These are phyloP conservation scores for Penstemon newberryi DNA, from an alignment of 257 asterid species.

Conservation along the genomic window DNA sequence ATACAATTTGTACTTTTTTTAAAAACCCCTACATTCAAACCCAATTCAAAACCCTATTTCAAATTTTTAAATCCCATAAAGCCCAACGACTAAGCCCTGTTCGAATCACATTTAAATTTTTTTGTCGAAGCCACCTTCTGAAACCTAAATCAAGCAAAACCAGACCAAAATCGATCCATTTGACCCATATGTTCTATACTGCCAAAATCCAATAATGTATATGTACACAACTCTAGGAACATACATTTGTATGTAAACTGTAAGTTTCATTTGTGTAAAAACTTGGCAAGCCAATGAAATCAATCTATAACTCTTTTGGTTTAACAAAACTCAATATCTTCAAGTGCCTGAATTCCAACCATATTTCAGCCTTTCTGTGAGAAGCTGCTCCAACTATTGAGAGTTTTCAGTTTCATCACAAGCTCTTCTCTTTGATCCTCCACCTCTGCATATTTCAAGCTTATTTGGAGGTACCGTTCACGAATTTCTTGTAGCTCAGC, in stretches of 20 bases:
- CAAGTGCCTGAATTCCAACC: neutral
- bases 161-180: no score
- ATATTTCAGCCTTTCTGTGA: neutral
- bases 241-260: neutral
- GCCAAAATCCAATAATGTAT: no score
- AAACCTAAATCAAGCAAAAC: no score
- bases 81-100: no score
- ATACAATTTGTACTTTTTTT: no score
- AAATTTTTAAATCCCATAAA: no score
- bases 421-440: conserved; percentile 50
- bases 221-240: no score
- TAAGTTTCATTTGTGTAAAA: neutral
- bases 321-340: neutral
- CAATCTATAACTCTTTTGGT: neutral
- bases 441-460: conserved; percentile 51
- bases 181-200: no score
- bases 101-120: no score
- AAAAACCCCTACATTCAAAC: no score
- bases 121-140: no score
- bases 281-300: neutral
- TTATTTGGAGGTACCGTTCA: conserved; percentile 46
- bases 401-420: conserved; percentile 43
- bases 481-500: conserved; percentile 46
- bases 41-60: no score
- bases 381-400: conserved; percentile 22